These are phyloP conservation scores for Glycine tomentella DNA, from an alignment of 306 rosid genomes.

Conservation along the genomic window DNA sequence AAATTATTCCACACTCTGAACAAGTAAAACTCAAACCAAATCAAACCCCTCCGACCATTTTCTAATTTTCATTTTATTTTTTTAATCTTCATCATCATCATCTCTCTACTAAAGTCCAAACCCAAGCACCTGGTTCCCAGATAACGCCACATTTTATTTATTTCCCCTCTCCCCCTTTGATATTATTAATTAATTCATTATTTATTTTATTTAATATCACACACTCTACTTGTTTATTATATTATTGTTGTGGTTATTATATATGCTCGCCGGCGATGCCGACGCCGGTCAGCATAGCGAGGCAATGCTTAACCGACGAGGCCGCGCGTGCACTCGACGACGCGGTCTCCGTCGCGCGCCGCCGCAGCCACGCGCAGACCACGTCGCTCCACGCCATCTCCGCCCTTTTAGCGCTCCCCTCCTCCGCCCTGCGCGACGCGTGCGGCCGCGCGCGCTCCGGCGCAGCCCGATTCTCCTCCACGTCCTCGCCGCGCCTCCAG, in stretches of 20 bases:
- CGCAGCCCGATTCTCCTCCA: conserved; percentile 18
- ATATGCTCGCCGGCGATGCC: conserved; percentile 97
- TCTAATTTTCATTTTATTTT: neutral
- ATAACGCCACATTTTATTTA: conserved; percentile 7
- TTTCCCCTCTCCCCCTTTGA: neutral
- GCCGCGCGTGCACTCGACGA: conserved; percentile 87
- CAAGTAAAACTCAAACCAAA: too few relatives aligned
- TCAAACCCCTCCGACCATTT: neutral
- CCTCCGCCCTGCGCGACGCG: conserved; percentile 78
- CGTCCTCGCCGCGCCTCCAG: conserved; percentile 72
- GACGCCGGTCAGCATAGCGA: conserved; percentile 87
- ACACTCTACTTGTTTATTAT: neutral
- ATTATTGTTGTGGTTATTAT: conserved; percentile 14
- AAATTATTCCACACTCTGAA: conserved; percentile 29
- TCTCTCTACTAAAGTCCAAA: conserved; percentile 39
- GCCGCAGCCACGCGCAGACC: conserved; percentile 81
- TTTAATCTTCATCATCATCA: neutral
- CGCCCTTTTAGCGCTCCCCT: conserved; percentile 68
- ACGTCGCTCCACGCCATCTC: conserved; percentile 88
- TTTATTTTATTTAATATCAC: too few relatives aligned
- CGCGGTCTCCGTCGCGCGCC: conserved; percentile 81
- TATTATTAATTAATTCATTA: neutral
- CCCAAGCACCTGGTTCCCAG: conserved; percentile 23
- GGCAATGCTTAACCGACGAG: conserved; percentile 90
- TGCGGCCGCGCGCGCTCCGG: conserved; percentile 70